Evolutionary conservation across 1,284 basidiomycete genomes (phyloP).

Genomic region (Sanghuangporus sanghuang): DNA sequence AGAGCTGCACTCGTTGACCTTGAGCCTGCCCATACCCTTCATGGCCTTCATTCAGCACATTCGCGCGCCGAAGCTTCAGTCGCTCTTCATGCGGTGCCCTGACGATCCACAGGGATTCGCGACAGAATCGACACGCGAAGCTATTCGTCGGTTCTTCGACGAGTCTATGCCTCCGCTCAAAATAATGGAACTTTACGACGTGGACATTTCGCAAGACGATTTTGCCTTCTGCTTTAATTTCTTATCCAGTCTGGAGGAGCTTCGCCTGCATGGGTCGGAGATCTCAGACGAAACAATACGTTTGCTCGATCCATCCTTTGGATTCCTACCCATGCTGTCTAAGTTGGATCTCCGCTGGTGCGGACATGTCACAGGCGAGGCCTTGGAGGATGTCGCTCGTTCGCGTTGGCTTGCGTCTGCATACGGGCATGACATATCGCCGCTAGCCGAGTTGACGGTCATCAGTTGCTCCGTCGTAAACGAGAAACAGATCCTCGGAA

Average conservation of each 20-base stretch:
- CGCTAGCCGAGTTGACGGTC: conserved; percentile 44
- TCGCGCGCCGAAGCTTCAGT: conserved; percentile 36
- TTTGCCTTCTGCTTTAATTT: conserved; percentile 37
- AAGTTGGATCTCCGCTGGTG: conserved; percentile 59
- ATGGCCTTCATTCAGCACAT: conserved; percentile 28
- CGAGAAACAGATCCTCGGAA: conserved; percentile 47
- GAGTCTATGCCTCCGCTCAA: conserved; percentile 38
- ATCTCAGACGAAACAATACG: conserved; percentile 46
- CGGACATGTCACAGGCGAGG: conserved; percentile 45
- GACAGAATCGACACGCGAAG: conserved; percentile 34
- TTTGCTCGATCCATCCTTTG: conserved; percentile 34
- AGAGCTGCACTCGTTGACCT: conserved; percentile 12
- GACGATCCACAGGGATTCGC: conserved; percentile 35
- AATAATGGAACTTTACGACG: conserved; percentile 51
- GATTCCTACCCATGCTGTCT: conserved; percentile 43
- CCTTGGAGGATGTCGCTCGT: conserved; percentile 44
- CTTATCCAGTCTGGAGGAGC: conserved; percentile 38
- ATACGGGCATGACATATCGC: conserved; percentile 18
- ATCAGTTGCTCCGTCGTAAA: conserved; percentile 56
- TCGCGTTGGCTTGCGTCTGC: conserved; percentile 27
- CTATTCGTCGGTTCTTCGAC: conserved; percentile 38
- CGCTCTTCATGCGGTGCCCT: conserved; percentile 40
- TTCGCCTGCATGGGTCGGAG: conserved; percentile 57
- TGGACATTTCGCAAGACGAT: conserved; percentile 40
- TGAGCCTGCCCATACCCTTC: conserved; percentile 11